phyloP scores from a whole-genome alignment of 192 early-diverging fungal species.

The Backusella circina region DNA sequence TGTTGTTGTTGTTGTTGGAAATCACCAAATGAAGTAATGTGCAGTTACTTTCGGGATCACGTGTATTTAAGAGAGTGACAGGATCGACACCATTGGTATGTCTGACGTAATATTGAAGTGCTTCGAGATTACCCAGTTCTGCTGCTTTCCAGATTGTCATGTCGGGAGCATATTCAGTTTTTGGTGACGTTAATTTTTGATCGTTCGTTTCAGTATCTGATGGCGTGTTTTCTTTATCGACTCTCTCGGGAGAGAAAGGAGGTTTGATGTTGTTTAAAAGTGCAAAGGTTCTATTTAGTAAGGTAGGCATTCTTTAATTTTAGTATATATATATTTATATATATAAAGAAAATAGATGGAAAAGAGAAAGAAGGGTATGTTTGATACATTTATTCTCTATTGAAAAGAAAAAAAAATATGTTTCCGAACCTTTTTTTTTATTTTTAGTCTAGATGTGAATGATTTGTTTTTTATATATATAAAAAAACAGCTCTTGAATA shows the following conservation, averaged over 20 bases:
- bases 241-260: background rate
- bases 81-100: background rate
- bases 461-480: background rate
- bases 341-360: background rate
- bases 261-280: slow-evolving; percentile 13
- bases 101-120: slow-evolving; percentile 24
- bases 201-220: background rate
- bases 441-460: background rate
- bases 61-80: slow-evolving; percentile 10
- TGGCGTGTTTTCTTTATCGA: background rate
- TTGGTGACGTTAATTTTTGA: background rate
- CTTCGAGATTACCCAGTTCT: slow-evolving; percentile 18
- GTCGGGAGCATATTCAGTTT: background rate
- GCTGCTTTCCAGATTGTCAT: slow-evolving; percentile 31
- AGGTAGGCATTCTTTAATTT: slow-evolving; percentile 7
- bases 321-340: background rate
- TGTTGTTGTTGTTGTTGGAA: background rate
- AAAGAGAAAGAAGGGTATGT: background rate
- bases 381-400: background rate
- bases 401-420: slow-evolving; percentile 1
- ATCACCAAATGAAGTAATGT: slow-evolving; percentile 26
- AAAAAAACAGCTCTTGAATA: background rate
- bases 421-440: slow-evolving; percentile 2
- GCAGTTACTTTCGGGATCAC: slow-evolving; percentile 26
- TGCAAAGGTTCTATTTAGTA: slow-evolving; percentile 15